Evolutionary conservation across 306 rosid species (phyloP).

Genomic region (Malus orientalis): DNA sequence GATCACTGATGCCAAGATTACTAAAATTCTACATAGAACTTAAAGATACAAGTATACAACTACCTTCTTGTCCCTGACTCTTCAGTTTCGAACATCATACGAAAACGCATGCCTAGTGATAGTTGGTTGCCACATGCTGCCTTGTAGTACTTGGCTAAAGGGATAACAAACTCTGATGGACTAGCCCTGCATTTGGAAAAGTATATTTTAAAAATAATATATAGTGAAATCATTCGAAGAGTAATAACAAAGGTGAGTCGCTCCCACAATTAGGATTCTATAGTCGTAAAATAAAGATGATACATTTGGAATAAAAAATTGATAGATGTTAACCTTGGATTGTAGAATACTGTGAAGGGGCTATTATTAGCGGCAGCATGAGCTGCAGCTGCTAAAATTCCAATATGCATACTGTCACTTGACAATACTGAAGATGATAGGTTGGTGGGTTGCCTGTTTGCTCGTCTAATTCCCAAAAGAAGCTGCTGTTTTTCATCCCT

Average conservation of each 20-base stretch:
- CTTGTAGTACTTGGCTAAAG: conserved; percentile 93
- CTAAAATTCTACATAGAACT: not conserved
- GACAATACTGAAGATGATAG: conserved; percentile 85
- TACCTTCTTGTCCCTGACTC: conserved; percentile 98
- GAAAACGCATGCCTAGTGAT: conserved; percentile 92
- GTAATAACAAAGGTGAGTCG: not conserved
- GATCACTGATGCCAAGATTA: not conserved
- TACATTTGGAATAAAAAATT: not conserved
- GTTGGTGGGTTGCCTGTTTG: conserved; percentile 78
- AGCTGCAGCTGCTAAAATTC: conserved; percentile 96
- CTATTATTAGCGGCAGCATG: conserved; percentile 91
- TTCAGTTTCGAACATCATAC: conserved; percentile 98
- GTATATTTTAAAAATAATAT: not conserved
- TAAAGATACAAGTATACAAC: conserved; percentile 25
- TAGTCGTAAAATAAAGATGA: not conserved
- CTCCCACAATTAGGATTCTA: not conserved
- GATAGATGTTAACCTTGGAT: conserved; percentile 63
- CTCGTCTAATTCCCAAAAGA: conserved; percentile 92
- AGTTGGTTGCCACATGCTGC: conserved; percentile 85
- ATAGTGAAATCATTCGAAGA: not conserved
- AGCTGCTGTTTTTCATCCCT: conserved; percentile 97
- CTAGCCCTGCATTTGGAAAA: conserved; percentile 68
- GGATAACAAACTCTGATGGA: conserved; percentile 97
- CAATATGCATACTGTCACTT: conserved; percentile 97
- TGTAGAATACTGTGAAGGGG: conserved; percentile 78